These are phyloP conservation scores for Saturnispora hagleri DNA, from an alignment of 805 yeast genomes.

Conservation along the genomic window DNA sequence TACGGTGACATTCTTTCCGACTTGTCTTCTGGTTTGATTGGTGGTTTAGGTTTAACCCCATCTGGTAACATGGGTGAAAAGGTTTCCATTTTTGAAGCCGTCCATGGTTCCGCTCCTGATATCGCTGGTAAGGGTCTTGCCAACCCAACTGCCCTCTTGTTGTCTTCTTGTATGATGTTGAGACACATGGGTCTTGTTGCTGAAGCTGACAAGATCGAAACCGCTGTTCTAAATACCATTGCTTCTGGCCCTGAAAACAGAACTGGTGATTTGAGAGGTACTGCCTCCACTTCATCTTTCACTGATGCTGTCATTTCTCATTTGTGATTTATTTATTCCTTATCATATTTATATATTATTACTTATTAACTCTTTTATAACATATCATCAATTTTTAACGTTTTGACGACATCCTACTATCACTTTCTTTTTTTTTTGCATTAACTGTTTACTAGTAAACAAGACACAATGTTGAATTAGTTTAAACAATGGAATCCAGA, in stretches of 20 bases:
- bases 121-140: constrained; percentile 98
- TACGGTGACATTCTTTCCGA: constrained; percentile 99
- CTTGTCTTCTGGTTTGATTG: constrained; percentile 93
- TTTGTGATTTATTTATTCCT: constrained; percentile 34
- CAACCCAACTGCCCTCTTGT: constrained; percentile 94
- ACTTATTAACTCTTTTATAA: background rate
- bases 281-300: constrained; percentile 81
- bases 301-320: constrained; percentile 83
- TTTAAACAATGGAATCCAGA: background rate
- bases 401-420: background rate
- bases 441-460: background rate
- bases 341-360: background rate
- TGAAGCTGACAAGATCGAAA: constrained; percentile 78
- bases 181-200: constrained; percentile 89
- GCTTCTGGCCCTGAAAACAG: constrained; percentile 95
- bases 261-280: constrained; percentile 93
- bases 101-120: constrained; percentile 99
- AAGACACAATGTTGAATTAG: background rate
- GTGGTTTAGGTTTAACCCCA: constrained; percentile 98
- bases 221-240: constrained; percentile 78
- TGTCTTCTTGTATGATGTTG: constrained; percentile 98
- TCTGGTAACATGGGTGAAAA: constrained; percentile 99
- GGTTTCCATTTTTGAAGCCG: constrained; percentile 97
- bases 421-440: background rate
- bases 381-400: constrained; percentile 1